Conservation (phyloP, 305 asterid species). For the Striga hermonthica region DNA sequence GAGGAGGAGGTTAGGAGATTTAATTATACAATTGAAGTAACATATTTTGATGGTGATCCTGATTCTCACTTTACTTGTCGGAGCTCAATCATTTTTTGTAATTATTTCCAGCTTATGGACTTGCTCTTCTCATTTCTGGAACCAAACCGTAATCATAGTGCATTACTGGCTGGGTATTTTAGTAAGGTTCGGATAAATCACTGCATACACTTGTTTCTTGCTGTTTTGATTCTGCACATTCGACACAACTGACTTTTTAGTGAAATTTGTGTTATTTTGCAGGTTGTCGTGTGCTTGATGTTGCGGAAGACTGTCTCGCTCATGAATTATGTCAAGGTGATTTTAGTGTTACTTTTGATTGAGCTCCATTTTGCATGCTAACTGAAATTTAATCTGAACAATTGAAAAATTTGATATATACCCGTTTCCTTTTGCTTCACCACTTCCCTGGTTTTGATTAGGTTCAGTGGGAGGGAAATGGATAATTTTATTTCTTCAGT, state of each 20-base stretch:
- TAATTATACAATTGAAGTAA: constrained; percentile 28
- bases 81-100: constrained; percentile 27
- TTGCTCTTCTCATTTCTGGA: constrained; percentile 93
- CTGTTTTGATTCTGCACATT: constrained; percentile 22
- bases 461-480: constrained; percentile 16
- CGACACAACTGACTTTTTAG: constrained; percentile 31
- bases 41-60: constrained; percentile 19
- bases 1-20: constrained; percentile 74
- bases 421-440: not conserved
- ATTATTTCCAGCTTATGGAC: constrained; percentile 80
- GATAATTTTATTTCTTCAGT: constrained; percentile 6
- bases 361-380: constrained; percentile 13
- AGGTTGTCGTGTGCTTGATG: constrained; percentile 97
- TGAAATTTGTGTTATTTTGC: constrained; percentile 35
- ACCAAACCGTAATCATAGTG: constrained; percentile 79
- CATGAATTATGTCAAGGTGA: constrained; percentile 94
- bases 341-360: constrained; percentile 1
- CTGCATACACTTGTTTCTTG: constrained; percentile 21
- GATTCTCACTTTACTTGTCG: constrained; percentile 25
- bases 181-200: constrained; percentile 66
- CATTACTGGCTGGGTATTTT: constrained; percentile 92
- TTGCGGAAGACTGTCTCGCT: constrained; percentile 78
- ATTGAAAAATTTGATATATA: constrained; percentile 13
- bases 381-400: not conserved
- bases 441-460: constrained; percentile 3